Base-by-base conservation (phyloP, 2,329 filamentous ascomycete genomes). In the Helotiales sp. region DNA sequence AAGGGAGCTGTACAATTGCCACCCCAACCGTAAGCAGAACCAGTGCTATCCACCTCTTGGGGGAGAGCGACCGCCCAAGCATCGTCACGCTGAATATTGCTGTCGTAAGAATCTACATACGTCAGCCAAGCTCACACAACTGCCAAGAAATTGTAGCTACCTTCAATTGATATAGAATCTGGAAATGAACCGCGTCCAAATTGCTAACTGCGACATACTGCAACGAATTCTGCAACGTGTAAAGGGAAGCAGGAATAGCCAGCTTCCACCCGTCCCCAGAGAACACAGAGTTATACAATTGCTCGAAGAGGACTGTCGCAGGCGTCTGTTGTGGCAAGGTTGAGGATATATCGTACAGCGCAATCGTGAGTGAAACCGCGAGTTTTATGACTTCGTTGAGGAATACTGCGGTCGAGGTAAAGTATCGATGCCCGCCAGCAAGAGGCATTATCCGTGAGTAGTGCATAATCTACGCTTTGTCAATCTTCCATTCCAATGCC, bases 371-470 rank as follows among this genome's bases (percentile, higher is more conserved):
- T 66, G 90, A 96, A 55, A 98, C 85, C 34, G 87, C 84, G 31
- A 98, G 82, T 75, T 98, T 98, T 67, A 97, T 83, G 47, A 96
- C 82, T 75, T 99, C 95, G 73, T 93, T 95, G 62, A 98, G 81
- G 72, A 98, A 91, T 54, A 99, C 91, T 42, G 93, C 93, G 9
- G 95, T 98, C 40, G 93, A 97, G 36, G 93, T 88, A 67, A 95
- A 91, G 75, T 97, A 98, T 71, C 93, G 88, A 70, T 93, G 90
- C 65, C 91, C 90, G 71, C 88, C 86, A 9, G 83, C 80, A 9
- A 87, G 81, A n/a, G 92, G 89, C 93, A 97, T 97, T 60, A 96
- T 86, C 64, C 93, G 86, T 29, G 93, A 96, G 74, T 98, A 96
- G 77, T 97, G 93, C 81, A 96, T 89, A 55, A 97, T 82, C 90